Evolutionary conservation across 805 yeast genomes (phyloP), one percentile per base, ranked within the genome.

Genomic region (Candida chauliodis): DNA sequence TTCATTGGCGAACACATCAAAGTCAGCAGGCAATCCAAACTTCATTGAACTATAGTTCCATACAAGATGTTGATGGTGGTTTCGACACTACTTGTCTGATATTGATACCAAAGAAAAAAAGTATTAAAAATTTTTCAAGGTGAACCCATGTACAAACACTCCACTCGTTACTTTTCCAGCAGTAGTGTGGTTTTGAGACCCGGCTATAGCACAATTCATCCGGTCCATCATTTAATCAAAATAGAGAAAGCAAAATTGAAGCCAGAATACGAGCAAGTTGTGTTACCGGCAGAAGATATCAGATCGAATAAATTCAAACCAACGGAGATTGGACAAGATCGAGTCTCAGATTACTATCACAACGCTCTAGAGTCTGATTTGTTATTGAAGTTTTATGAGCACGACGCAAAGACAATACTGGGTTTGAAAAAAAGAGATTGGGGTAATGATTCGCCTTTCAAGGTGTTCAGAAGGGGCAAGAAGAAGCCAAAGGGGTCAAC

Each of bases 391-490:
- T 77, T 78, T 48, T 89, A 87, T 56, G 71, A 71, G 35, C 96
- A 93, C 61, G 78, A 69, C 16, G 78, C 78, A 37, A 53, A 61
- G 28, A 65, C 58, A 9, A 56, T 72, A 16, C 58, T 54, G 27
- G 98, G 98, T 40, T 70, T 75, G 42, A 87, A 85, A 63, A 73
- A 73, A 50, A 77, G 96, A 66, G 71, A 76, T 41, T 89, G 99
- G 95, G 89, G 85, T 48, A 85, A 85, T 38, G 66, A 83, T 16
- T 81, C 95, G 21, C 96, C 96, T 33, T 93, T 85, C 64, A 93
- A 89, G 55, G 57, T 89, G 38, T 87, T 87, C 63, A 84, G 96
- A 73, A 31, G 20, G 23, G 80, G 86, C 15, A 61, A 75, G 41
- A 76, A 78, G 52, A 80, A 80, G 47, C 96, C 97, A 25, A 69